phyloP scores from a whole-genome alignment of 371 early-diverging fungal genomes.

The Caulochytrium protostelioides region DNA sequence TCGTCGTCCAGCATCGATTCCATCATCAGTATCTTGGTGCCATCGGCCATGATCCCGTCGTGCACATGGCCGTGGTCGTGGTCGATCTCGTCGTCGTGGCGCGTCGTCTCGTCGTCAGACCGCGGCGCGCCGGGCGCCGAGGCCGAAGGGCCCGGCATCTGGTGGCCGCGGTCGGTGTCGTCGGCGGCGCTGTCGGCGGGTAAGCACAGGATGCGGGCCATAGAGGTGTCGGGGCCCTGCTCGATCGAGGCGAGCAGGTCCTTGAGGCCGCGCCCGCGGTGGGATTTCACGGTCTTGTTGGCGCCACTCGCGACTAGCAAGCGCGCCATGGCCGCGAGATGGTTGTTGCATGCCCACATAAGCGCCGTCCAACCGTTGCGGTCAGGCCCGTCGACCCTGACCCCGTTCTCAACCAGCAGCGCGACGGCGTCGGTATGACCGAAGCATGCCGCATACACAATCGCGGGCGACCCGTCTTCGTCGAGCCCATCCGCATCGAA shows the following conservation, averaged over 20 bases:
- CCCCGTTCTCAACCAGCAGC: slow-evolving; percentile 46
- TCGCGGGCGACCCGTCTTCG: slow-evolving; percentile 57
- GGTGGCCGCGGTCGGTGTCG: not conserved
- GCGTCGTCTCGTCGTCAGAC: too few species aligned
- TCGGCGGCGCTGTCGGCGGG: not conserved
- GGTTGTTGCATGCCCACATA: slow-evolving; percentile 83
- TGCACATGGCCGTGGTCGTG: too few species aligned
- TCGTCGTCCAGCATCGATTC: too few species aligned
- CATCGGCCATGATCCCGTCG: too few species aligned
- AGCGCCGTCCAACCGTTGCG: slow-evolving; percentile 82
- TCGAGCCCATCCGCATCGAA: slow-evolving; percentile 59
- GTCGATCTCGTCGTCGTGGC: too few species aligned
- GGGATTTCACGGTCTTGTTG: slow-evolving; percentile 38
- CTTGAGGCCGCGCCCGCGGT: slow-evolving; percentile 53
- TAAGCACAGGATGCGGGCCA: slow-evolving; percentile 1
- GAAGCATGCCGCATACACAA: slow-evolving; percentile 72
- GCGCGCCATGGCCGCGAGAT: slow-evolving; percentile 47
- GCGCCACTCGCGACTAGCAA: slow-evolving; percentile 62
- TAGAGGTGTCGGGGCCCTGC: slow-evolving; percentile 1
- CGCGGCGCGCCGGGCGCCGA: too few species aligned
- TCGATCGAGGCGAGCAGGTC: slow-evolving; percentile 52
- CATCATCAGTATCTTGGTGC: too few species aligned
- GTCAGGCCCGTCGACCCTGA: slow-evolving; percentile 51
- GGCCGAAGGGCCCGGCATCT: not conserved
- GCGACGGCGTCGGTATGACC: slow-evolving; percentile 46